phyloP scores from a whole-genome alignment of 768 basidiomycete genomes.

The Mycena alexandri region DNA sequence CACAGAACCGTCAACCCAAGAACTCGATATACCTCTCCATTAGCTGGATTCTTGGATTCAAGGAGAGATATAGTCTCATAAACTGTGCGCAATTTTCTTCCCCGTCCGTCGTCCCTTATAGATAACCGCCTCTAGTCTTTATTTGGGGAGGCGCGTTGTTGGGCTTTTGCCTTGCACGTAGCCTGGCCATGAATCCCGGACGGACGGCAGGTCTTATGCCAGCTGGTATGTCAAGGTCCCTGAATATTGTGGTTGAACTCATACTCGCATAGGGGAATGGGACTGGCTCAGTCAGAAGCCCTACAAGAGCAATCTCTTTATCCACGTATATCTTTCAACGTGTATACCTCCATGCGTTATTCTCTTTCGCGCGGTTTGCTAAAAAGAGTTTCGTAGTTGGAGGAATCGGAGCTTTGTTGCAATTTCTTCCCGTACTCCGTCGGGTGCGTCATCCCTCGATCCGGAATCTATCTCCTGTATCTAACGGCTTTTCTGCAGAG shows the following conservation, averaged over 20 bases:
- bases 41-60: constrained; percentile 44
- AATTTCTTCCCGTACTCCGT: constrained; percentile 44
- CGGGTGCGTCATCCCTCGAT: constrained; percentile 24
- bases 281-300: constrained; percentile 39
- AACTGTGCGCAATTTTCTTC: constrained; percentile 30
- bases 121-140: constrained; percentile 33
- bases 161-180: constrained; percentile 42
- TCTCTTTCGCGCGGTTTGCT: neutral
- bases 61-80: constrained; percentile 40
- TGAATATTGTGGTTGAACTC: neutral
- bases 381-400: constrained; percentile 32
- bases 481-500: constrained; percentile 27
- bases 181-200: constrained; percentile 34
- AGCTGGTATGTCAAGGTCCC: neutral
- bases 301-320: constrained; percentile 40
- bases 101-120: neutral
- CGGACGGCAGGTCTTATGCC: neutral
- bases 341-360: constrained; percentile 26
- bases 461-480: no score
- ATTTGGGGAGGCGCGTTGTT: constrained; percentile 43
- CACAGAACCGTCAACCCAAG: neutral
- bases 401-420: constrained; percentile 40
- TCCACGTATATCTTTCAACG: constrained; percentile 44
- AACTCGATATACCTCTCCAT: constrained; percentile 38
- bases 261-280: constrained; percentile 40